phyloP scores from a whole-genome alignment of 2,329 filamentous ascomycete species.

The Talaromyces funiculosus region DNA sequence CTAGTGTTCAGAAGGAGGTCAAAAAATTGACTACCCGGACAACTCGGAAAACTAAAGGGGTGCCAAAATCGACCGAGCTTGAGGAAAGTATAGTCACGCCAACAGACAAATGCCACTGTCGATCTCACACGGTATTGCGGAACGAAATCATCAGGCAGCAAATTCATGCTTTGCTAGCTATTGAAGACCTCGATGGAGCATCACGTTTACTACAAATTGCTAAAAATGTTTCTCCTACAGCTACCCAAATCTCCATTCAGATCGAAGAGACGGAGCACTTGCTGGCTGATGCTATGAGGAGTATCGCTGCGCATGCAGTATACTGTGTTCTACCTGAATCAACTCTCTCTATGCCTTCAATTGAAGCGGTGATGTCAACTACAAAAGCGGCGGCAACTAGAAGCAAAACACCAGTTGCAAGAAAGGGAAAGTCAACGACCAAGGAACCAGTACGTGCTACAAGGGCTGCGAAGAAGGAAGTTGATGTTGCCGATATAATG shows the following conservation, averaged over 20 bases:
- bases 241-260: constrained; percentile 56
- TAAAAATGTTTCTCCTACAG: constrained; percentile 36
- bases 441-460: constrained; percentile 24
- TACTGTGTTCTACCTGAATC: constrained; percentile 90
- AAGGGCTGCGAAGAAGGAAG: constrained; percentile 25
- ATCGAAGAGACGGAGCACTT: constrained; percentile 35
- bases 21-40: constrained; percentile 21
- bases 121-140: constrained; percentile 39
- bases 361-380: constrained; percentile 37
- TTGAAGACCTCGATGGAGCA: constrained; percentile 53
- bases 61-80: constrained; percentile 20
- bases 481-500: constrained; percentile 34
- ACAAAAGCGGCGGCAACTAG: constrained; percentile 28
- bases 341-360: constrained; percentile 76
- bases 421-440: constrained; percentile 24
- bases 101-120: constrained; percentile 29
- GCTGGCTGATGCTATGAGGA: constrained; percentile 34
- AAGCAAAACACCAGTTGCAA: constrained; percentile 21
- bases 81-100: constrained; percentile 15
- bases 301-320: constrained; percentile 70
- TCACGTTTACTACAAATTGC: constrained; percentile 46
- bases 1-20: constrained; percentile 3
- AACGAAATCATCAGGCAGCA: constrained; percentile 48
- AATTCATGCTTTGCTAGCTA: constrained; percentile 43
- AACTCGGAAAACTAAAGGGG: constrained; percentile 28